phyloP scores from a whole-genome alignment of 495 filamentous ascomycete species.

The Geoglossum glabrum region DNA sequence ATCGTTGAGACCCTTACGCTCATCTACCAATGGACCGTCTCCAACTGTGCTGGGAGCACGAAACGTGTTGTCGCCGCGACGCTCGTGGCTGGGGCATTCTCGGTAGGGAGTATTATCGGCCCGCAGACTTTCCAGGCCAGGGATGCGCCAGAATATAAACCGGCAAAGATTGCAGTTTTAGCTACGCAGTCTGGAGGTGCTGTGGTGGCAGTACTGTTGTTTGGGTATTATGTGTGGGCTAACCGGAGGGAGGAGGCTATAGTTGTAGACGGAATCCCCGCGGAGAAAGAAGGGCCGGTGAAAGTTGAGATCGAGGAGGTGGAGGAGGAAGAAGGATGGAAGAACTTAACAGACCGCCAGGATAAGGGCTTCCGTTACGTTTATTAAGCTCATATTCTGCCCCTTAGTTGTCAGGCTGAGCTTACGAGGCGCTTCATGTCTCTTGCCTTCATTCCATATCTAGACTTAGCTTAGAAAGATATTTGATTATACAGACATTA shows the following conservation, averaged over 20 bases:
- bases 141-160: constrained; percentile 38
- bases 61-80: constrained; percentile 34
- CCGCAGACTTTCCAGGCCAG: constrained; percentile 41
- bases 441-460: too few species aligned
- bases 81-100: constrained; percentile 36
- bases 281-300: too few species aligned
- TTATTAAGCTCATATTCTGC: too few species aligned
- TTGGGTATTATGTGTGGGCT: constrained; percentile 25
- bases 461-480: too few species aligned
- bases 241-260: constrained; percentile 21
- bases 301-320: not conserved
- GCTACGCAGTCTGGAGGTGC: constrained; percentile 26
- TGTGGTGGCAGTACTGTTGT: constrained; percentile 20
- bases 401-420: too few species aligned
- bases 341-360: constrained; percentile 24
- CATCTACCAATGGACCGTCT: constrained; percentile 28
- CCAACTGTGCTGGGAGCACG: constrained; percentile 29
- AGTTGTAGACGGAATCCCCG: not conserved
- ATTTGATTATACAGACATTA: too few species aligned
- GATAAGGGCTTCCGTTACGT: constrained; percentile 26
- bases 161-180: constrained; percentile 41
- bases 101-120: constrained; percentile 44
- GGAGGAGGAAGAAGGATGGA: constrained; percentile 16
- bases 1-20: constrained; percentile 23
- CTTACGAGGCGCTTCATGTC: too few species aligned